phyloP scores from a whole-genome alignment of 805 yeast genomes.

The Candida chilensis region DNA sequence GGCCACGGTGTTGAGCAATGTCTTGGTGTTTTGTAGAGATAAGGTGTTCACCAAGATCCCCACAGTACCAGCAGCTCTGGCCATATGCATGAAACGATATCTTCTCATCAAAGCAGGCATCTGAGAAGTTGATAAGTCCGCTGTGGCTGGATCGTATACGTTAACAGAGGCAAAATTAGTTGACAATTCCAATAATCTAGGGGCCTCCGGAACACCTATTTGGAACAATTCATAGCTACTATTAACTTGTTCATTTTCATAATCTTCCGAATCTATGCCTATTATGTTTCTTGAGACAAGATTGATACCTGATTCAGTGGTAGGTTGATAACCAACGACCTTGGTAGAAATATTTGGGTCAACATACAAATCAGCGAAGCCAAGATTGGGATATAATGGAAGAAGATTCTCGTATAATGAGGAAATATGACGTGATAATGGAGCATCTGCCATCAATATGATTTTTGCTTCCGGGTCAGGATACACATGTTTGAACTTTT shows the following conservation, averaged over 20 bases:
- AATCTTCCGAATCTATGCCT: slow-evolving; percentile 4
- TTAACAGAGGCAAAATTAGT: slow-evolving; percentile 57
- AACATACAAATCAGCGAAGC: slow-evolving; percentile 21
- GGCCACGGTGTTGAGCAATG: slow-evolving; percentile 53
- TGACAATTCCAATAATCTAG: slow-evolving; percentile 65
- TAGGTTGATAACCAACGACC: slow-evolving; percentile 31
- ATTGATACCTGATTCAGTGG: neutral
- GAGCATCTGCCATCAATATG: slow-evolving; percentile 68
- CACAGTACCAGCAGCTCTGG: slow-evolving; percentile 85
- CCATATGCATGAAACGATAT: slow-evolving; percentile 78
- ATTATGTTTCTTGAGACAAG: neutral
- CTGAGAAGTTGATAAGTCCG: slow-evolving; percentile 42
- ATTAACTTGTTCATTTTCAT: no score
- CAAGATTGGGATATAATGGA: slow-evolving; percentile 17
- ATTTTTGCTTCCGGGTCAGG: slow-evolving; percentile 31
- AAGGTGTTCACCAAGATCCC: slow-evolving; percentile 89
- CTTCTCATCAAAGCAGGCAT: slow-evolving; percentile 76
- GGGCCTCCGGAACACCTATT: slow-evolving; percentile 65
- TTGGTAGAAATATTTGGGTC: slow-evolving; percentile 20
- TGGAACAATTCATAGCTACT: slow-evolving; percentile 66
- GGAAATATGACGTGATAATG: slow-evolving; percentile 40
- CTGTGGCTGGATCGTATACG: slow-evolving; percentile 32
- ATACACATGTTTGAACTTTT: slow-evolving; percentile 31
- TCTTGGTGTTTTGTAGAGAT: slow-evolving; percentile 67
- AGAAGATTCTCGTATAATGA: slow-evolving; percentile 23